Conservation (phyloP, 1,139 yeast genomes). For the Ogataea hybrid region DNA sequence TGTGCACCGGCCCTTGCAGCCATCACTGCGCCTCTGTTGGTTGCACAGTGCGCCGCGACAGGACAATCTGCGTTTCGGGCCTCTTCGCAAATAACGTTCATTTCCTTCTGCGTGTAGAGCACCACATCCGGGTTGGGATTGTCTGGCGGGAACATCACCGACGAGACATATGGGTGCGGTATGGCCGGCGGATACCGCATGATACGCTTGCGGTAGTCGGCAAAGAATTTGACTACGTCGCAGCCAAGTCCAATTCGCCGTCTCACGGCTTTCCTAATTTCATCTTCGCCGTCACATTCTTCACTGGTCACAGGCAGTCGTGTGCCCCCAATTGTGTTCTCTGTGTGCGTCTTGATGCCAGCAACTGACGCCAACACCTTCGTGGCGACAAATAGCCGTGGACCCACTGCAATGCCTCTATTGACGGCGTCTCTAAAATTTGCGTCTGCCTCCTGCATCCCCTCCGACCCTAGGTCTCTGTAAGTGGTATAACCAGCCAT, state of each 20-base stretch:
- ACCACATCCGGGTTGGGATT: constrained; percentile 29
- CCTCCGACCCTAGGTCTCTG: constrained; percentile 29
- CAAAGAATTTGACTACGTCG: constrained; percentile 28
- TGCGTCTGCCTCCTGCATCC: constrained; percentile 29
- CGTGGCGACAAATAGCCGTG: constrained; percentile 28
- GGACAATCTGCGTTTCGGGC: constrained; percentile 27
- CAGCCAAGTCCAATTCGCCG: constrained; percentile 28
- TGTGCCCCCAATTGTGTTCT: constrained; percentile 27
- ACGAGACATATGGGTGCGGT: constrained; percentile 28
- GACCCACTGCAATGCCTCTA: constrained; percentile 26
- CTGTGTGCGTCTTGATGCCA: constrained; percentile 25
- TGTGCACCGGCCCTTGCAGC: constrained; percentile 28
- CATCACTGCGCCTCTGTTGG: constrained; percentile 26
- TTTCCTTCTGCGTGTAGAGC: constrained; percentile 27
- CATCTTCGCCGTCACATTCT: constrained; percentile 28
- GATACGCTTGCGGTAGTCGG: constrained; percentile 27
- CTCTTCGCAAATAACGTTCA: constrained; percentile 27
- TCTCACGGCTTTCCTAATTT: constrained; percentile 27
- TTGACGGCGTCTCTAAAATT: constrained; percentile 29
- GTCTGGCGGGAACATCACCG: constrained; percentile 27
- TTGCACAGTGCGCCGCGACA: constrained; percentile 29
- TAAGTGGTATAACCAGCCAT: constrained; percentile 29
- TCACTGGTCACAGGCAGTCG: constrained; percentile 24
- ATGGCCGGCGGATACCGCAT: constrained; percentile 29
- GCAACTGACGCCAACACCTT: constrained; percentile 25